These are phyloP conservation scores for Scutellospora calospora DNA, from an alignment of 371 early-diverging fungal genomes.

Conservation along the genomic window DNA sequence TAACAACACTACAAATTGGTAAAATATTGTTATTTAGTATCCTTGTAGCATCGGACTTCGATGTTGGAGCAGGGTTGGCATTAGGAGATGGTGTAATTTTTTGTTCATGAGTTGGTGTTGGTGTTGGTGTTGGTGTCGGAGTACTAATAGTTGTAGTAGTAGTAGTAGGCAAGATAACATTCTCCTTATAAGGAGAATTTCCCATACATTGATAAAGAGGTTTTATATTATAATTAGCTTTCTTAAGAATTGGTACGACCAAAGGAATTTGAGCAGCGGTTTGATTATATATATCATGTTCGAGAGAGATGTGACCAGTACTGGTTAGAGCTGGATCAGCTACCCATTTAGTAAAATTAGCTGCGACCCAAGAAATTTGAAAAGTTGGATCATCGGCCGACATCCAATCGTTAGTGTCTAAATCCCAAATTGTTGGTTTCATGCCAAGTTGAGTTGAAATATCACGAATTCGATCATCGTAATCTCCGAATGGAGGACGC, in stretches of 20 bases:
- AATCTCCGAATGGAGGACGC: constrained; percentile 74
- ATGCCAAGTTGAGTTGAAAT: constrained; percentile 66
- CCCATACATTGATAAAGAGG: background rate
- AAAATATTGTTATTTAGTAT: no score
- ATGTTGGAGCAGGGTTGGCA: no score
- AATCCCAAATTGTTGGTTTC: constrained; percentile 57
- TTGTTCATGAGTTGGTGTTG: no score
- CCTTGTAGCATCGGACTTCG: no score
- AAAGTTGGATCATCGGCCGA: background rate
- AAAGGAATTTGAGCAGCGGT: background rate
- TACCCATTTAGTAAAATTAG: constrained; percentile 29
- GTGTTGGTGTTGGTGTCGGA: background rate
- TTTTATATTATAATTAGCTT: constrained; percentile 22
- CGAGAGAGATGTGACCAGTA: constrained; percentile 33
- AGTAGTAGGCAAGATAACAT: background rate
- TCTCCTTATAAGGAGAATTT: background rate
- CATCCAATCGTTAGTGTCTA: constrained; percentile 53
- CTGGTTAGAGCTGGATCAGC: background rate
- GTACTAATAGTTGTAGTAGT: background rate
- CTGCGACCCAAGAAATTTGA: background rate
- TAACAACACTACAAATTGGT: no score
- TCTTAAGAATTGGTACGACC: background rate
- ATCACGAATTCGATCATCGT: constrained; percentile 72
- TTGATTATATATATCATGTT: constrained; percentile 39
- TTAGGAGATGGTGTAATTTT: no score